These are phyloP conservation scores for Diaporthe batatas DNA, from an alignment of 2,329 filamentous ascomycete genomes.

Conservation along the genomic window DNA sequence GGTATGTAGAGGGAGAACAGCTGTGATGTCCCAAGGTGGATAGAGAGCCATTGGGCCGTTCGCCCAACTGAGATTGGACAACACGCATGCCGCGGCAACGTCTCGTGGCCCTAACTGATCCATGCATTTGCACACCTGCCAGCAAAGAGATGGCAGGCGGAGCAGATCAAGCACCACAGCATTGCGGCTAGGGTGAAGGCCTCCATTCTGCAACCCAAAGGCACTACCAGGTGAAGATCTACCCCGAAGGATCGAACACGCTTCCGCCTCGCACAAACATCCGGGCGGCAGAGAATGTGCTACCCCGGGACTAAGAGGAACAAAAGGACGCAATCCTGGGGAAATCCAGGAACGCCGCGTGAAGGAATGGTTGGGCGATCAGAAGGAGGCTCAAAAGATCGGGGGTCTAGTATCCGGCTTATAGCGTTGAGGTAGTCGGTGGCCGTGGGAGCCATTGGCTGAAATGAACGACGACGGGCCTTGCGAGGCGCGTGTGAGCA, in stretches of 20 bases:
- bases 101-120: neutral
- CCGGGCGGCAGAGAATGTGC: conserved; percentile 3
- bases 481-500: neutral
- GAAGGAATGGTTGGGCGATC: conserved; percentile 22
- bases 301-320: neutral
- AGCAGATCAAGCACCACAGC: neutral
- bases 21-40: neutral
- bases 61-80: neutral
- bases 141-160: neutral
- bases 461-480: neutral
- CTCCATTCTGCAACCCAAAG: neutral
- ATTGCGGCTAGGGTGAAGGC: neutral
- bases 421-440: neutral
- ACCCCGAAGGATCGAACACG: conserved; percentile 7
- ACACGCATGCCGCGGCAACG: neutral
- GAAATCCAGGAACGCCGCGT: conserved; percentile 26
- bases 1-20: neutral
- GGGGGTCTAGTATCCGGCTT: neutral
- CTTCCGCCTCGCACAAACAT: conserved; percentile 8
- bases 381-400: conserved; percentile 27
- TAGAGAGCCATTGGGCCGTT: neutral
- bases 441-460: conserved; percentile 6
- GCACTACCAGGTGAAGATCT: conserved; percentile 2
- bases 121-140: neutral
- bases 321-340: conserved; percentile 19